These are phyloP conservation scores for Prunella vulgaris DNA, from an alignment of 257 asterid genomes.

Conservation along the genomic window DNA sequence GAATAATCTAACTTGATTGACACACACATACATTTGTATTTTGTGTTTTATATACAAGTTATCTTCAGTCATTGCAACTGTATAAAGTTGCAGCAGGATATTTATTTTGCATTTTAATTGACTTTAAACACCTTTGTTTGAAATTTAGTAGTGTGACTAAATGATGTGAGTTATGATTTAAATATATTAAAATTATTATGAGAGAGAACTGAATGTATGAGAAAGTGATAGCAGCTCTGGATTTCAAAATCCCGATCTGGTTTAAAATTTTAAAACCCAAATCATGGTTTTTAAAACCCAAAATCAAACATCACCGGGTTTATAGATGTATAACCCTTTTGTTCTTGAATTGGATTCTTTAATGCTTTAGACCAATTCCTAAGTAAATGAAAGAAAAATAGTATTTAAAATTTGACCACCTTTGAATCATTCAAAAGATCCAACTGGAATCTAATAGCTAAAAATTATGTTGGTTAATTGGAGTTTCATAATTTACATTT, in stretches of 20 bases:
- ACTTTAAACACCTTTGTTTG: too few relatives aligned
- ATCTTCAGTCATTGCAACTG: neutral
- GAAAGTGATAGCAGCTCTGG: too few relatives aligned
- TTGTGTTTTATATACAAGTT: conserved; percentile 5
- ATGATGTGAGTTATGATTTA: too few relatives aligned
- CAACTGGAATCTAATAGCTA: neutral
- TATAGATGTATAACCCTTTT: neutral
- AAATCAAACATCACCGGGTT: neutral
- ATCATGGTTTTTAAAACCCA: too few relatives aligned
- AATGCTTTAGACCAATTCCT: neutral
- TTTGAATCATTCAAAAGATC: neutral
- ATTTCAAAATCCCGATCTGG: too few relatives aligned
- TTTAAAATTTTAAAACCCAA: too few relatives aligned
- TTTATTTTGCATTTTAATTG: too few relatives aligned
- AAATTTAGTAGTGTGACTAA: too few relatives aligned
- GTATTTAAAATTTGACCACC: neutral
- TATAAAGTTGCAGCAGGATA: neutral
- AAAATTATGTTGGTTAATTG: conserved; percentile 1
- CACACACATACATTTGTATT: too few relatives aligned
- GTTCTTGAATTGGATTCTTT: neutral
- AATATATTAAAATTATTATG: too few relatives aligned
- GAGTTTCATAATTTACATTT: neutral
- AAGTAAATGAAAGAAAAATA: conserved; percentile 1
- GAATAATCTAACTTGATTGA: neutral
- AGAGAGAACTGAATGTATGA: too few relatives aligned